phyloP scores from a whole-genome alignment of 1,284 basidiomycete genomes.

The Leccinum olivaceoglutinosum region DNA sequence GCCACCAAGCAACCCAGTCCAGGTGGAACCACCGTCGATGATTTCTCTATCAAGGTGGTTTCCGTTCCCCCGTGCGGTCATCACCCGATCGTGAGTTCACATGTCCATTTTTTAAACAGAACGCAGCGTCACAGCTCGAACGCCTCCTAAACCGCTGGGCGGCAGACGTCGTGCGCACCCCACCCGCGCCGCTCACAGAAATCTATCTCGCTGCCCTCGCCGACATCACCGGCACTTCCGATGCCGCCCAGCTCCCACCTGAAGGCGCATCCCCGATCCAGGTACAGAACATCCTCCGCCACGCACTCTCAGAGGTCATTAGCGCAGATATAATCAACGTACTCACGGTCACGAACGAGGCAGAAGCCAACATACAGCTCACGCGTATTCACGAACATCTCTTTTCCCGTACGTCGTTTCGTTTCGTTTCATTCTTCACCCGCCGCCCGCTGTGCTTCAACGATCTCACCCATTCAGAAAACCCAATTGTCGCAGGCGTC shows the following conservation, averaged over 20 bases:
- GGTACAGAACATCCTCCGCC: conserved; percentile 69
- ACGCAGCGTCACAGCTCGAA: conserved; percentile 71
- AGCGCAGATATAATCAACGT: conserved; percentile 78
- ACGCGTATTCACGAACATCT: conserved; percentile 81
- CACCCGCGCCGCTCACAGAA: conserved; percentile 47
- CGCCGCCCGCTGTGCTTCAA: neutral
- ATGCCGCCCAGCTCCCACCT: conserved; percentile 32
- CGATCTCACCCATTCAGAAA: conserved; percentile 39
- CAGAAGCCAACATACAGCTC: conserved; percentile 74
- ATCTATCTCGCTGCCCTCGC: conserved; percentile 54
- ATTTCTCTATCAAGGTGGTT: conserved; percentile 76
- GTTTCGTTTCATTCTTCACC: neutral
- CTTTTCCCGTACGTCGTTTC: conserved; percentile 56
- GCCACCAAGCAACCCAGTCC: neutral
- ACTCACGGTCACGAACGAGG: conserved; percentile 71
- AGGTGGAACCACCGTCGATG: conserved; percentile 66
- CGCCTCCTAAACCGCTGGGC: conserved; percentile 80
- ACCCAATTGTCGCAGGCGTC: conserved; percentile 74
- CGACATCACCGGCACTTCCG: conserved; percentile 46
- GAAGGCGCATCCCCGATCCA: conserved; percentile 54
- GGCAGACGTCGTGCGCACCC: conserved; percentile 58
- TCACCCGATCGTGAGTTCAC: neutral
- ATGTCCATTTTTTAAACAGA: conserved; percentile 31
- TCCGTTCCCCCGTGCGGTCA: neutral
- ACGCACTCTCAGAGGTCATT: conserved; percentile 70